Evolutionary conservation across 129 eudicot species (phyloP), one percentile per base, ranked within the genome.

Genomic region (Gnaphalium uliginosum): DNA sequence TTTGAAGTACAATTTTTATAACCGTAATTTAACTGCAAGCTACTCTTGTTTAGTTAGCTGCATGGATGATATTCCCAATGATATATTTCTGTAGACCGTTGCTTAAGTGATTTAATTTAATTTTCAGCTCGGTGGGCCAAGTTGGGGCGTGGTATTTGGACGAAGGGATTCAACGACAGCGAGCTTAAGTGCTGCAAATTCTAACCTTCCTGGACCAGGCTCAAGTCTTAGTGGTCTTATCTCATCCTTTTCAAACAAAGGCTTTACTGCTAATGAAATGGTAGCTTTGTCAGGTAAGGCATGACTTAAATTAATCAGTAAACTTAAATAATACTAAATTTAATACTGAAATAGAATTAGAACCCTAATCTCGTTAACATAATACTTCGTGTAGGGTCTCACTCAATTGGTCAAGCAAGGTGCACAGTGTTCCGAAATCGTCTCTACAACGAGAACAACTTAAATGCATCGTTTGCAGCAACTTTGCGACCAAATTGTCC

Each of bases 221-320:
- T 78, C 70, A 50, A 78, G 76, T 74, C 87, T 85, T 59, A 75
- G 75, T 56, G 60, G 50, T 46, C 93, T 88, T 56, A 81, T 81
- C 15, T 56, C 86, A 46, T 53, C 86, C 37, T 88, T 81, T 81
- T 81, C 93, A 7, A 72, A 72, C 76, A 62, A 76, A 76, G 89
- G 88, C 27, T 83, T 88, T 67, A 83, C 77, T 46, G 43, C 87
- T 21, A 78, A 81, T 14, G 93, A 88, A 69, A 81, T 88, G 90
- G 62, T 88, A 14, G 87, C 88, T n/a, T 83, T 88, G 18, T 88
- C 93, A 68, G 90, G 89, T 85, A n/a, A n/a, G n/a, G n/a, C n/a
- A n/a, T n/a, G n/a, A n/a, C n/a, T n/a, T n/a, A n/a, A n/a, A n/a
- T n/a, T n/a, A n/a, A n/a, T n/a, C n/a, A n/a, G n/a, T n/a, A n/a